phyloP scores from a whole-genome alignment of 495 filamentous ascomycete genomes.

The Podospora pseudoanserina region DNA sequence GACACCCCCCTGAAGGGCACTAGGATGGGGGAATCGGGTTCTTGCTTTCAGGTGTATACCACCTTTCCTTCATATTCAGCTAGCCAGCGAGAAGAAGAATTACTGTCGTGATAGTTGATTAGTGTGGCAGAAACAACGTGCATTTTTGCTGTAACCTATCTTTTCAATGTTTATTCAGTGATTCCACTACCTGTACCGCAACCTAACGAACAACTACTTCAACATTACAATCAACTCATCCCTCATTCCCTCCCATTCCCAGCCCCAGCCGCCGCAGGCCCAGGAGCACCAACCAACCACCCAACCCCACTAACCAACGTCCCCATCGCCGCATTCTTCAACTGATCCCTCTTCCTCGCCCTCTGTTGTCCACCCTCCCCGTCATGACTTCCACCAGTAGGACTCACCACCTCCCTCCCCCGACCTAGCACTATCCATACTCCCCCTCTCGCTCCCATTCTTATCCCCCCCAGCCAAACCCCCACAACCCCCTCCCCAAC shows the following conservation, averaged over 20 bases:
- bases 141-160: background rate
- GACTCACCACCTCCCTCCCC: background rate
- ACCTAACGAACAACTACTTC: no score
- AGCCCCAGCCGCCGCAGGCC: slow-evolving; percentile 30
- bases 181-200: background rate
- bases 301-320: slow-evolving; percentile 75
- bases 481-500: background rate
- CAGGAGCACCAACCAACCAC: slow-evolving; percentile 76
- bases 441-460: slow-evolving; percentile 14
- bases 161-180: background rate
- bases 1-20: background rate
- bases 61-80: background rate
- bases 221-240: no score
- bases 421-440: slow-evolving; percentile 9
- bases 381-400: slow-evolving; percentile 15
- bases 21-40: background rate
- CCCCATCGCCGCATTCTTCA: slow-evolving; percentile 70
- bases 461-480: slow-evolving; percentile 2
- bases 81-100: background rate
- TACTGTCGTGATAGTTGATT: background rate
- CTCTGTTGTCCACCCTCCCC: slow-evolving; percentile 43
- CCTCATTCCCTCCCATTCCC: background rate
- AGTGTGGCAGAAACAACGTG: background rate
- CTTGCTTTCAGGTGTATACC: background rate
- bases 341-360: slow-evolving; percentile 74